Conservation (phyloP, 371 early-diverging fungal species). For the Chytridium lagenaria region DNA sequence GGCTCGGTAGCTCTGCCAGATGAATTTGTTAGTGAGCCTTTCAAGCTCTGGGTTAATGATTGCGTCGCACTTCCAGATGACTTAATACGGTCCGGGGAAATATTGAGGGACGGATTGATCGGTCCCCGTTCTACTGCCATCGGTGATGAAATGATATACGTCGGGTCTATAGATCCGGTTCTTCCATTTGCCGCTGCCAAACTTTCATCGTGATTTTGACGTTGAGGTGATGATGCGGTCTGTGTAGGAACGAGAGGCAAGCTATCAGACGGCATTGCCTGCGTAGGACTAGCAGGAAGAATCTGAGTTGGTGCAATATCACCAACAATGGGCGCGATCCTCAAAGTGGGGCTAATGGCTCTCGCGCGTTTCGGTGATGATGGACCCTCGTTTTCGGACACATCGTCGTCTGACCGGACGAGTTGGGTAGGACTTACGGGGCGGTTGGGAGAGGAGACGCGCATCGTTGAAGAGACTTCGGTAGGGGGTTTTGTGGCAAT, state of each 20-base stretch:
- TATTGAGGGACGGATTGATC: background rate
- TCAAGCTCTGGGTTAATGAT: background rate
- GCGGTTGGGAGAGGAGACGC: background rate
- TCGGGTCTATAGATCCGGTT: background rate
- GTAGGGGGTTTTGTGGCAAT: background rate
- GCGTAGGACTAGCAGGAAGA: background rate
- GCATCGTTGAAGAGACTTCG: background rate
- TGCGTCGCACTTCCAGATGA: background rate
- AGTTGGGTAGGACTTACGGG: background rate
- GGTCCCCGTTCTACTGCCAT: background rate
- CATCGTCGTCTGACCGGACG: background rate
- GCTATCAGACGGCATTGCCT: background rate
- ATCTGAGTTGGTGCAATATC: too few relatives aligned
- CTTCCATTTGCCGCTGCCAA: too few relatives aligned
- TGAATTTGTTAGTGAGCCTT: background rate
- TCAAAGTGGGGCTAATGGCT: too few relatives aligned
- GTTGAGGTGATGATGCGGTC: too few relatives aligned
- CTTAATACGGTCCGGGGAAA: background rate
- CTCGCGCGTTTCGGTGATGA: too few relatives aligned
- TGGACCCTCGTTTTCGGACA: background rate
- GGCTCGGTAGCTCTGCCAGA: background rate
- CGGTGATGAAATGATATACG: background rate
- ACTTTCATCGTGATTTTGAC: too few relatives aligned
- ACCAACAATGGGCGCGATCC: too few relatives aligned
- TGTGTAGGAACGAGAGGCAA: too few relatives aligned